Evolutionary conservation across 2,329 filamentous ascomycete genomes (phyloP), one percentile per base, ranked within the genome.

Genomic region (Trichoderma atrobrunneum): DNA sequence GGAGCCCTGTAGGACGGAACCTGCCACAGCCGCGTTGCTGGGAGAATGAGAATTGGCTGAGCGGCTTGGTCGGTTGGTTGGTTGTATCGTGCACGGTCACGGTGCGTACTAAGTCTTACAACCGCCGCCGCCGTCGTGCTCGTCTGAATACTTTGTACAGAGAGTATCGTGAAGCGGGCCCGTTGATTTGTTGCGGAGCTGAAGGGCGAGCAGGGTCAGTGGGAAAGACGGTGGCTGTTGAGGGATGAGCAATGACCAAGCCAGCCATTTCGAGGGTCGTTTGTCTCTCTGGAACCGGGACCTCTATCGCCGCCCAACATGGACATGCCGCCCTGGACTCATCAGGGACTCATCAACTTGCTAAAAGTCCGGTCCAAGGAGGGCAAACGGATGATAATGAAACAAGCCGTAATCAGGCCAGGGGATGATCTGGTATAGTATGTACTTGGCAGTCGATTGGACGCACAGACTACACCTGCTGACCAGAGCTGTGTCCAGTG

Each of bases 1-100:
- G 63, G 54, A 62, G 39, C 70, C 68, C 56, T 66, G 72, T 66
- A 57, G 48, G 61, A 73, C 71, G 57, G 60, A 59, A 48, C 60
- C 61, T 65, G 69, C 34, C 61, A 71, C 60, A 67, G 61, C 51
- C 70, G 57, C 57, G n/a, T 57, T 48, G 48, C 54, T 70, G 60
- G 51, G 60, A 51, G 56, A 67, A 26, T 24, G 60, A 51, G 56
- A 67, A 26, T 24, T 72, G 62, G 36, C 14, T 48, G 59, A 62
- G 39, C 39, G 16, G 39, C 39, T 43, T 43, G 16, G 39, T 43
- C 67, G 32, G 66, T 18, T 30, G 65, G 54, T 43, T 60, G 54
- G 39, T 28, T 8, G 43, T 51, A 30, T 56, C 21, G 26, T 56
- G 54, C 30, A 36, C 34, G 54, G 56, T 24, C 28, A 12, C 28